These are phyloP conservation scores for Chiua virens DNA, from an alignment of 768 basidiomycete genomes.

Conservation along the genomic window DNA sequence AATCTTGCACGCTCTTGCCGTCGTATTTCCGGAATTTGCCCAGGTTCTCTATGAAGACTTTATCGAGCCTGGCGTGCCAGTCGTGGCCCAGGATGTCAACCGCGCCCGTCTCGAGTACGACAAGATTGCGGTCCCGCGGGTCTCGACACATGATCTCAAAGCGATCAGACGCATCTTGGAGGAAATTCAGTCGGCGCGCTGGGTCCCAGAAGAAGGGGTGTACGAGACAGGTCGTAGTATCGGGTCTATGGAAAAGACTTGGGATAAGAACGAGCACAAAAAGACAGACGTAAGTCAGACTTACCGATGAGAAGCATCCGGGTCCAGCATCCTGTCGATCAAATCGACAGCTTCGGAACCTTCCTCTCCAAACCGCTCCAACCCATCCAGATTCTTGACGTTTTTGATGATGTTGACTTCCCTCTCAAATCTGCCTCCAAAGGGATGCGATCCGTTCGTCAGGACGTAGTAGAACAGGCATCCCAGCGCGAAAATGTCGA, in stretches of 20 bases:
- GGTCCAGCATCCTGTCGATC: slow-evolving; percentile 75
- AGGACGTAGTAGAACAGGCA: slow-evolving; percentile 94
- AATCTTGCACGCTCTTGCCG: slow-evolving; percentile 84
- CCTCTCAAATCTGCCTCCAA: slow-evolving; percentile 88
- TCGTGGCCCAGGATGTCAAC: slow-evolving; percentile 78
- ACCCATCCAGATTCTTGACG: slow-evolving; percentile 61
- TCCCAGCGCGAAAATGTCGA: slow-evolving; percentile 95
- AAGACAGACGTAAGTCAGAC: slow-evolving; percentile 24
- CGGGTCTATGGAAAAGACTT: slow-evolving; percentile 55
- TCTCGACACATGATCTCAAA: slow-evolving; percentile 98
- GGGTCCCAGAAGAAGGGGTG: slow-evolving; percentile 99
- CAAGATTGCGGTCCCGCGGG: slow-evolving; percentile 74
- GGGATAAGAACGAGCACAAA: slow-evolving; percentile 4
- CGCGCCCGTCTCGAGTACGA: slow-evolving; percentile 73
- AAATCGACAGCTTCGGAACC: slow-evolving; percentile 87
- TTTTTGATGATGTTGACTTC: slow-evolving; percentile 93
- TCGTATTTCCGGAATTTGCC: slow-evolving; percentile 99
- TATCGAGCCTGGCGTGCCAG: slow-evolving; percentile 87
- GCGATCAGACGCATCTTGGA: slow-evolving; percentile 97
- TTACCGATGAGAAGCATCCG: slow-evolving; percentile 73
- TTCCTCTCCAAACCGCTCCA: slow-evolving; percentile 88
- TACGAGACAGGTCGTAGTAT: slow-evolving; percentile 80
- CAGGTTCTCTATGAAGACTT: slow-evolving; percentile 87
- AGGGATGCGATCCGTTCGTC: slow-evolving; percentile 90
- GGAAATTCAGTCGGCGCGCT: slow-evolving; percentile 79